Base-by-base conservation (phyloP, 2,329 filamentous ascomycete species). In the Epichloe typhina region DNA sequence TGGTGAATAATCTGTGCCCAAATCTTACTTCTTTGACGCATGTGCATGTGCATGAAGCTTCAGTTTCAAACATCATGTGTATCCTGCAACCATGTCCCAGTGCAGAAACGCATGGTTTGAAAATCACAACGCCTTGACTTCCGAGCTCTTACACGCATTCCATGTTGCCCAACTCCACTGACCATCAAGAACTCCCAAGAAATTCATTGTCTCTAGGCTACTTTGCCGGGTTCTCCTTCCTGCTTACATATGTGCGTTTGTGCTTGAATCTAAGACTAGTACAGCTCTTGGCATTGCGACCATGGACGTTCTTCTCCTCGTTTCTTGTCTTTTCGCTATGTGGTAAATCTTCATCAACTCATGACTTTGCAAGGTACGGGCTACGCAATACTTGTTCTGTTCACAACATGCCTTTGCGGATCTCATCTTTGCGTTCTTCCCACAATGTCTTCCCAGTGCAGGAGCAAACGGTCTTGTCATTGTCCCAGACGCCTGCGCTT, bases 401-500 rank as follows among this genome's bases (percentile, higher is more conserved):
- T 81, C 68, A 96, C 59, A 93, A 71, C 88, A 98, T 97, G 3
- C 93, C 93, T 70, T 88, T 90, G 57, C 78, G 76, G 41, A 90
- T 82, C 71, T 95, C 88, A 62, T 96, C 90, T 69, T 84, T 83
- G 59, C 93, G 81, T 74, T 98, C 93, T 69, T 98, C 86, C 93
- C 93, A 98, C 11, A 98, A 80, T 51, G 90, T 97, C 80, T 97
- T 97, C 4, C 93, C 93, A 38, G 89, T 95, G 69, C 93, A 98
- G 46, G 89, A 95, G 67, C 93, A 98, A 5, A 98, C 91, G 44
- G 87, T 95, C 77, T 97, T 98, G 65, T 96, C 88, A 61, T 98
- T 95, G 66, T 96, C 91, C 93, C 93, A 98, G 54, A 95, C 85
- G n/a, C 93, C 93, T 15, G 93, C 91, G 67, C 90, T 96, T 63